These are phyloP conservation scores for Nigrospora osmanthi DNA, from an alignment of 2,329 filamentous ascomycete species.

Conservation along the genomic window DNA sequence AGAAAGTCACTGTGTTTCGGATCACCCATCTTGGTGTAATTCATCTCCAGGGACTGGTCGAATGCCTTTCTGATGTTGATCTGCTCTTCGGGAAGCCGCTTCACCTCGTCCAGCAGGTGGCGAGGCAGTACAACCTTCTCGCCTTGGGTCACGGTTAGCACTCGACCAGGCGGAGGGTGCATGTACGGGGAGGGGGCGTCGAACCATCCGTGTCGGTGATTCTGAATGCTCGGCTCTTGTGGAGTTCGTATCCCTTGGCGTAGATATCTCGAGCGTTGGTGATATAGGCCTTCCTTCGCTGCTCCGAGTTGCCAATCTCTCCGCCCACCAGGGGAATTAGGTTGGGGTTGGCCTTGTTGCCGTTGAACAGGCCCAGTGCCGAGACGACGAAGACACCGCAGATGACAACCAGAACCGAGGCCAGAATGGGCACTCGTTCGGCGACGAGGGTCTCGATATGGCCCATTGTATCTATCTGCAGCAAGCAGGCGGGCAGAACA, in stretches of 20 bases:
- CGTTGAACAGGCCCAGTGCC: too few relatives aligned
- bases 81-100: constrained; percentile 16
- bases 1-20: constrained; percentile 5
- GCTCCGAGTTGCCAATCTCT: constrained; percentile 10
- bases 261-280: constrained; percentile 11
- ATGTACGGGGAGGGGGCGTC: not conserved
- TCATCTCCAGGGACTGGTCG: constrained; percentile 5
- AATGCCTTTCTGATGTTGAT: constrained; percentile 13
- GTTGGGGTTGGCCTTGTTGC: too few relatives aligned
- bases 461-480: too few relatives aligned
- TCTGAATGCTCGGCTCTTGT: constrained; percentile 11
- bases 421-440: too few relatives aligned
- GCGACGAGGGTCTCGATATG: too few relatives aligned
- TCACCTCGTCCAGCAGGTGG: constrained; percentile 17
- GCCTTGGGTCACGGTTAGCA: constrained; percentile 7
- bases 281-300: constrained; percentile 14
- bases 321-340: constrained; percentile 9
- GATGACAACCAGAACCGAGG: too few relatives aligned
- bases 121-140: constrained; percentile 20
- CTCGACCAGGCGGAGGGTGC: too few relatives aligned
- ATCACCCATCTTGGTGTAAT: constrained; percentile 7
- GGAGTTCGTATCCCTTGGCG: constrained; percentile 12
- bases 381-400: too few relatives aligned
- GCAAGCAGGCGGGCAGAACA: too few relatives aligned
- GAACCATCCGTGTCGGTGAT: constrained; percentile 14